Base-by-base conservation (phyloP, 208 protist species). In the Porcisia deanei region DNA sequence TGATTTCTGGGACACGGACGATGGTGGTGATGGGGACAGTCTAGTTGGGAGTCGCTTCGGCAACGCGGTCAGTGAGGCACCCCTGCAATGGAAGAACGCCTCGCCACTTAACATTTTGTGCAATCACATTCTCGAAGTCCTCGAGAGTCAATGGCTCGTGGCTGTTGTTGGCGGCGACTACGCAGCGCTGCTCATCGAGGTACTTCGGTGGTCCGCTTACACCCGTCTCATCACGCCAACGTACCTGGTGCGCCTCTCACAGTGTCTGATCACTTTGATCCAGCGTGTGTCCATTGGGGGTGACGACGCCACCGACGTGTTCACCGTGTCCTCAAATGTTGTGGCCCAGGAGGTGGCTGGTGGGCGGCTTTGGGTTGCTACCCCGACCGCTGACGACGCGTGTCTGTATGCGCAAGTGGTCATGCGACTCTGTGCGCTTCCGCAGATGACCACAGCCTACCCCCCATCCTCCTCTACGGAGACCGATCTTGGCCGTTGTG, bases 21-120 rank as follows among this genome's bases (percentile, higher is more conserved):
- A 25, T 37, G 37, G 10, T 22, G 70, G 39, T 37, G 16, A 52
- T 25, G 20, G n/a, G 12, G 52, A 61, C 66, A 63, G 54, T n/a
- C n/a, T 47, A 39, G 64, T 18, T 9, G 43, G 30, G 39, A 47
- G 10, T 20, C 61, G 41, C 39, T 59, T 6, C 22, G 30, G 39
- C 16, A 55, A 22, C 37, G 39, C 22, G 6, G 6, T 65, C 37
- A 47, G 78, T 45, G 58, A 69, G 53, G 78, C 88, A 39, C 89
- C 89, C 2, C 77, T 97, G 34, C 82, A 94, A 22, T 97, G 88
- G 85, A 95, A 97, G 76, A 85, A 90, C 57, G 83, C 83, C 0
- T 82, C 84, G 4, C 91, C 89, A 16, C 81, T 97, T 6, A 80
- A 81, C 49, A 49, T 79, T 1, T 14, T 97, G 22, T 76, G 72